Conservation (phyloP, 192 early-diverging fungal species). For the Funneliformis mosseae region DNA sequence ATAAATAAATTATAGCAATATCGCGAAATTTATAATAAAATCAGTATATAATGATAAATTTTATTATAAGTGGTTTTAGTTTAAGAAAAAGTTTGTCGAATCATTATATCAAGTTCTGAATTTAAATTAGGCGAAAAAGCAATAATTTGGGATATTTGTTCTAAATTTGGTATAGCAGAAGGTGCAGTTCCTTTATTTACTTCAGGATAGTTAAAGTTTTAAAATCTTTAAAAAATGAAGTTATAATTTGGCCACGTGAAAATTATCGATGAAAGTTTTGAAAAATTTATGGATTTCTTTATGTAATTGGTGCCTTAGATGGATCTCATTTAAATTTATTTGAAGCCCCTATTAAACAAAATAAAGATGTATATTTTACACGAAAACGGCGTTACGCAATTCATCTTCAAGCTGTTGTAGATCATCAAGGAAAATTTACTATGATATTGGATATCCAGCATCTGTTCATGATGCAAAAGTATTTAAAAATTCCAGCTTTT, state of each 20-base stretch:
- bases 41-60: too few species aligned
- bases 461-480: conserved; percentile 7
- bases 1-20: too few species aligned
- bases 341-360: neutral
- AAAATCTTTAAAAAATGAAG: neutral
- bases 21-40: too few species aligned
- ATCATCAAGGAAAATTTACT: neutral
- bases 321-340: neutral
- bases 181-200: neutral
- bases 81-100: too few species aligned
- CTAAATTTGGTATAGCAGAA: neutral
- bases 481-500: neutral
- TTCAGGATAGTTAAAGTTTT: neutral
- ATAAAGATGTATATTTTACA: conserved; percentile 2
- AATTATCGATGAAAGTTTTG: neutral
- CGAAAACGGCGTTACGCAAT: neutral
- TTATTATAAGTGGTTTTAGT: too few species aligned
- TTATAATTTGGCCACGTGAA: too few species aligned
- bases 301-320: too few species aligned
- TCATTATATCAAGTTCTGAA: too few species aligned
- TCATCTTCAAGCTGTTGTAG: neutral
- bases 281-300: neutral
- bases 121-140: neutral
- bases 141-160: neutral
- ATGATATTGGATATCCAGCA: neutral